These are phyloP conservation scores for Amaranthus tricolor DNA, from an alignment of 179 eudicot genomes.

Conservation along the genomic window DNA sequence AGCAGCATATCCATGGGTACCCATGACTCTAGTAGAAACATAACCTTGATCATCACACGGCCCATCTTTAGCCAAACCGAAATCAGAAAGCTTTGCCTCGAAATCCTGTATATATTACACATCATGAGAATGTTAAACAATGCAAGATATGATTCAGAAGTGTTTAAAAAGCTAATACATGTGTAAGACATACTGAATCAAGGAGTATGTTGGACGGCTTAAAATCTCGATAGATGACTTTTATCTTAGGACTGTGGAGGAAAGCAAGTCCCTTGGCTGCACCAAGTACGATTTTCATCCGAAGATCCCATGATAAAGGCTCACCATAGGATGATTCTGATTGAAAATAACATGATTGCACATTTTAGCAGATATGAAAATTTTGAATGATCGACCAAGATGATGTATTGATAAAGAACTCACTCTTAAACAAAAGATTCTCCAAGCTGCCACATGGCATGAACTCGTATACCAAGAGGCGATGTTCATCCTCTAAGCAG, in stretches of 20 bases:
- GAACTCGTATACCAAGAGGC: conserved; percentile 53
- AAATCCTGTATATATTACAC: conserved; percentile 39
- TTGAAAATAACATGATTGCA: conserved; percentile 11
- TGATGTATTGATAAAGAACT: conserved; percentile 22
- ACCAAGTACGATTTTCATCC: conserved; percentile 42
- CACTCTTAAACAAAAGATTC: conserved; percentile 54
- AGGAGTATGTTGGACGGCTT: conserved; percentile 46
- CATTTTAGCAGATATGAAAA: conserved; percentile 1
- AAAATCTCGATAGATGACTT: conserved; percentile 49
- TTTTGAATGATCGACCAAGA: neutral
- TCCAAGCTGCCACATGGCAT: conserved; percentile 64
- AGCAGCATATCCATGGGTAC: conserved; percentile 89
- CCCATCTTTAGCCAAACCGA: conserved; percentile 90
- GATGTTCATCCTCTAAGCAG: conserved; percentile 53
- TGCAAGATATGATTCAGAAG: neutral
- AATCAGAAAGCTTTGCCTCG: conserved; percentile 86
- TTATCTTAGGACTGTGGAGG: conserved; percentile 39
- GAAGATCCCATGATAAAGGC: conserved; percentile 42
- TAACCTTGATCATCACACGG: conserved; percentile 67
- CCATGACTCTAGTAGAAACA: conserved; percentile 88
- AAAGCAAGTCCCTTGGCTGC: conserved; percentile 50
- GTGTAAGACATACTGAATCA: conserved; percentile 37
- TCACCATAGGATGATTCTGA: conserved; percentile 31
- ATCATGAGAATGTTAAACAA: neutral
- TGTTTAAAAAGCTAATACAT: neutral